Evolutionary conservation across 2,329 filamentous ascomycete species (phyloP), one percentile per base, ranked within the genome.

Genomic region (Waltergamsia citrina): DNA sequence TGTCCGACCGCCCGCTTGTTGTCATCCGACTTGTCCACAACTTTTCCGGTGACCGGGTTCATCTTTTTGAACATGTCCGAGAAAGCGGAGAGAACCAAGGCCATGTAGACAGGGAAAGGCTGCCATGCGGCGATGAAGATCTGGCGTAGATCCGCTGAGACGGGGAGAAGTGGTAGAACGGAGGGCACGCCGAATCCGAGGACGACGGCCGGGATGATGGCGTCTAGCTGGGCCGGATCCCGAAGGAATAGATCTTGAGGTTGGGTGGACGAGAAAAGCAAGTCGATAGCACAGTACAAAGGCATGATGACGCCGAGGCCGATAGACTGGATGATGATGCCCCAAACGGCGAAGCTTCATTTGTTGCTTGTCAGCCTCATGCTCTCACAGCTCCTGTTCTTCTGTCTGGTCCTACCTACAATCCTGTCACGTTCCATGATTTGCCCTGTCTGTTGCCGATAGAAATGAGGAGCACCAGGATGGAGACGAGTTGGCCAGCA

Each of bases 331-430:
- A 43, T 43, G 1, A 30, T 19, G 14, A 49, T 32, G 3, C 39
- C 40, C 49, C 49, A 51, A 9, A 46, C n/a, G 3, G 46, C 15
- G 8, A 12, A 33, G 47, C 48, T 46, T 46, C 11, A 21, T n/a
- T n/a, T n/a, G n/a, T n/a, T n/a, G n/a, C n/a, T n/a, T n/a, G n/a
- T n/a, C n/a, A n/a, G n/a, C n/a, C n/a, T n/a, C n/a, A n/a, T n/a
- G n/a, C n/a, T n/a, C n/a, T n/a, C n/a, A n/a, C n/a, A n/a, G n/a
- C n/a, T n/a, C n/a, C n/a, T n/a, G n/a, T n/a, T n/a, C n/a, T n/a
- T n/a, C n/a, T n/a, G n/a, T n/a, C n/a, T n/a, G n/a, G n/a, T n/a
- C n/a, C n/a, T n/a, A n/a, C 32, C 9, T 33, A 29, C 33, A 35
- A 30, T 7, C 33, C 9, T 7, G 23, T 15, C 7, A 23, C 18